Evolutionary conservation across 768 basidiomycete genomes (phyloP), one percentile per base, ranked within the genome.

Genomic region (Russula griseocarnosa): DNA sequence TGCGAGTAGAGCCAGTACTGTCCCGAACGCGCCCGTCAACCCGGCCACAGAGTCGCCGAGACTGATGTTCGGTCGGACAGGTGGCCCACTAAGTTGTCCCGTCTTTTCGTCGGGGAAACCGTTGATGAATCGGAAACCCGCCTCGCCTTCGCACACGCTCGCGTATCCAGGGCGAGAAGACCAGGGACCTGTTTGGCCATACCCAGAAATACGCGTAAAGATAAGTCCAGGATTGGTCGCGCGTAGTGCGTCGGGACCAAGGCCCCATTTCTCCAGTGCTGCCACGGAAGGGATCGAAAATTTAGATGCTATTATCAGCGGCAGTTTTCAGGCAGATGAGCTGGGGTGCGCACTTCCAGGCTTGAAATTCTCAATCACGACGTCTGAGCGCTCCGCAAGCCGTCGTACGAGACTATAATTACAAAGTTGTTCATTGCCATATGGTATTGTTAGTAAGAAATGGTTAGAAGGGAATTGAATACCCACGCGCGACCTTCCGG

Each of bases 211-310:
- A 66, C 94, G 92, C 8, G 94, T 96, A 71, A 92, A 94, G 69
- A 98, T 91, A 62, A 98, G 81, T 58, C 85, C 86, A 0, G 92
- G 89, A 69, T 96, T 95, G 65, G 85, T 83, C n/a, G 83, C 85
- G 24, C 82, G 83, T 5, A 88, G 71, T 59, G 79, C 78, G 13
- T 74, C 74, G 2, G 86, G 86, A 6, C 85, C 85, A 40, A 88
- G 75, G 1, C 77, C 77, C 86, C 87, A 88, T 73, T 83, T 86
- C 69, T 88, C 86, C 10, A 89, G 77, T 1, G 86, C 87, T 88
- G 49, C 49, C 14, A 10, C 11, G 11, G 32, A n/a, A 46, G 52
- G 44, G 1, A 20, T 11, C 36, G 26, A 34, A 66, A 24, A 49
- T 49, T 47, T 59, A 8, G 22, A 24, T 16, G 14, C 40, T 44